These are phyloP conservation scores for Fusarium nisikadoi DNA, from an alignment of 2,329 filamentous ascomycete genomes.

Conservation along the genomic window DNA sequence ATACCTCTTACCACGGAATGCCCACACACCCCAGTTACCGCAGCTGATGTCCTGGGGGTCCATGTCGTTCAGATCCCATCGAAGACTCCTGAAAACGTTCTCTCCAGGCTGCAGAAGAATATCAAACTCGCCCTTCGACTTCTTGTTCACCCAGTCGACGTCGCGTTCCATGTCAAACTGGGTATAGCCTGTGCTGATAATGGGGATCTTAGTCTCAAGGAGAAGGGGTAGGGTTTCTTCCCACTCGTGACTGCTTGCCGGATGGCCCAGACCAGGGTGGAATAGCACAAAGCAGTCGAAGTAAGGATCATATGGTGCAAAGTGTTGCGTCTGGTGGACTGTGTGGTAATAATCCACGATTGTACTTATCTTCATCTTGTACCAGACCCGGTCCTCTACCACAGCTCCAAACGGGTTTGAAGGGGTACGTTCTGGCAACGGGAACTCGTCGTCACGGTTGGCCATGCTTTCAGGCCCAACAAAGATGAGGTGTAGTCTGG, in stretches of 20 bases:
- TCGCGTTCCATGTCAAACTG: conserved; percentile 95
- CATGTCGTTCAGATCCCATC: conserved; percentile 97
- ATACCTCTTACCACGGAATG: conserved; percentile 95
- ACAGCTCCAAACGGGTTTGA: conserved; percentile 93
- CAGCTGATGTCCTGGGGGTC: conserved; percentile 94
- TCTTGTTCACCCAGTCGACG: conserved; percentile 87
- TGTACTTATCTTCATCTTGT: conserved; percentile 94
- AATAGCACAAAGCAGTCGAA: conserved; percentile 98
- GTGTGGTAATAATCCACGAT: conserved; percentile 99
- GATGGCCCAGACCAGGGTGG: conserved; percentile 95
- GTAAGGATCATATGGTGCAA: conserved; percentile 96
- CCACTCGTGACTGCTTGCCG: conserved; percentile 94
- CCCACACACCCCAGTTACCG: conserved; percentile 98
- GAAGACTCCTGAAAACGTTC: conserved; percentile 90
- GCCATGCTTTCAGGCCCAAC: conserved; percentile 97
- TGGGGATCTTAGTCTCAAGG: conserved; percentile 93
- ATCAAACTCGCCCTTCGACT: conserved; percentile 90
- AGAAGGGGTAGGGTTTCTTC: conserved; percentile 87
- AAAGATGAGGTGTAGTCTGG: conserved; percentile 91
- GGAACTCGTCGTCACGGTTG: conserved; percentile 92
- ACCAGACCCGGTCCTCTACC: conserved; percentile 88
- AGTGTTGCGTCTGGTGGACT: conserved; percentile 88
- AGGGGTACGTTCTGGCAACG: conserved; percentile 84
- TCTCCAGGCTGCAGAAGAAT: conserved; percentile 91
- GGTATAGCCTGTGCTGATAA: conserved; percentile 95